Evolutionary conservation across 2,329 filamentous ascomycete species (phyloP).

Genomic region (Trichoderma sp.): DNA sequence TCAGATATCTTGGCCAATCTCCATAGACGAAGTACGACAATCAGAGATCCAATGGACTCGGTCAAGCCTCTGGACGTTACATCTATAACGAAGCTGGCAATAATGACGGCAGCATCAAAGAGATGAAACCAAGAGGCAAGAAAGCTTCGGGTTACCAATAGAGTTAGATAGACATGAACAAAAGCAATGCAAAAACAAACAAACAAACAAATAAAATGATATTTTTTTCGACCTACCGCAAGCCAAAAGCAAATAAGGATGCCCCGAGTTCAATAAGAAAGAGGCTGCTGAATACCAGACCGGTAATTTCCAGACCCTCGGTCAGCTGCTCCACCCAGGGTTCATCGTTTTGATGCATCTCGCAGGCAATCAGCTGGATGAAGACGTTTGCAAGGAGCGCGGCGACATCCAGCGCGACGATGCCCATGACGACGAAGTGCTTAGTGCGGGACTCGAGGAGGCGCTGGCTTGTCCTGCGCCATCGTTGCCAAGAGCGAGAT

Average conservation of each 20-base stretch:
- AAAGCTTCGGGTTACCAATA: conserved; percentile 42
- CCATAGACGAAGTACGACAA: conserved; percentile 65
- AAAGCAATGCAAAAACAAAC: background rate
- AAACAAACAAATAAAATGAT: background rate
- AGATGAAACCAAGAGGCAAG: conserved; percentile 58
- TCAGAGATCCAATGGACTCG: conserved; percentile 63
- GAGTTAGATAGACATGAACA: background rate
- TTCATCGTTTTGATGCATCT: conserved; percentile 39
- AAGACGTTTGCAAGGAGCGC: conserved; percentile 48
- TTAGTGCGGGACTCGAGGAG: conserved; percentile 39
- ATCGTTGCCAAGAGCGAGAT: background rate
- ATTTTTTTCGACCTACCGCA: conserved; percentile 42
- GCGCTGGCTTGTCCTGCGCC: conserved; percentile 20
- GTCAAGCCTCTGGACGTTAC: conserved; percentile 56
- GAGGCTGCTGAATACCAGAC: conserved; percentile 59
- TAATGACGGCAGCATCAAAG: conserved; percentile 62
- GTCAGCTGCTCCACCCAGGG: conserved; percentile 41
- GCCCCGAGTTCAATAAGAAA: conserved; percentile 62
- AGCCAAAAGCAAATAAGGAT: conserved; percentile 60
- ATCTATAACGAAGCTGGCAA: conserved; percentile 60
- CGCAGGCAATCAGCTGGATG: conserved; percentile 48
- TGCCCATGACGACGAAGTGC: conserved; percentile 43
- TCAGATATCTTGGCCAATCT: conserved; percentile 69
- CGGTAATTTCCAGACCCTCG: conserved; percentile 46
- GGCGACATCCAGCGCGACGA: conserved; percentile 46